Base-by-base conservation (phyloP, 208 protist genomes). In the Trypanosoma boissoni region DNA sequence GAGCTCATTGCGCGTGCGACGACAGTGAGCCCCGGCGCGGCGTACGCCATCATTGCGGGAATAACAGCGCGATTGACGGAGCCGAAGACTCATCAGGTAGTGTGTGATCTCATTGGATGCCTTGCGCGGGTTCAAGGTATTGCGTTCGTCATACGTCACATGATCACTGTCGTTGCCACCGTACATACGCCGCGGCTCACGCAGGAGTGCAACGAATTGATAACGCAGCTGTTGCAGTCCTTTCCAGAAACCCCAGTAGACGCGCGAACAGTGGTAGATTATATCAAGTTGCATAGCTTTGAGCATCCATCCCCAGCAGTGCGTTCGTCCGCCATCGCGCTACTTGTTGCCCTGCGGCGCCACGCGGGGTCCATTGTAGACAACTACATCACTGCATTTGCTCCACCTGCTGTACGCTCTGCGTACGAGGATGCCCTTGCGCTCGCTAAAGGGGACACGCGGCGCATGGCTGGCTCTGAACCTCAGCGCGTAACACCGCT, bases 181-280 rank as follows among this genome's bases (percentile, higher is more conserved):
- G 50, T 78, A 21, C 80, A 90, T 55, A 89, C 81, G 20, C 78
- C 80, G 20, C 84, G 81, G 62, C 68, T 92, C 18, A 26, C 87
- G n/a, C 74, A 84, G 58, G 85, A 91, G 49, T 68, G 71, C 43
- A 90, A 88, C 60, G 88, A 88, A 58, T 85, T 78, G 28, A 72
- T 91, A 31, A 54, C 46, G 9, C 64, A 80, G 31, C 52, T 81
- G 14, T 54, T 89, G 12, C 39, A 64, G 0, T 44, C 53, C 41
- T 61, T 62, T 46, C 32, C 58, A 46, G 7, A 46, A n/a, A 26
- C 29, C 21, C 57, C 49, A 16, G 21, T 84, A 6, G 82, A 92
- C 18, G 65, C 68, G 34, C 74, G 72, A 55, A 58, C 51, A 39
- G 56, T 86, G 16, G 45, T 91, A 16, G 74, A 90, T 27, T 95